Evolutionary conservation across 345 rosid species (phyloP).

Genomic region (Arabis alpina): DNA sequence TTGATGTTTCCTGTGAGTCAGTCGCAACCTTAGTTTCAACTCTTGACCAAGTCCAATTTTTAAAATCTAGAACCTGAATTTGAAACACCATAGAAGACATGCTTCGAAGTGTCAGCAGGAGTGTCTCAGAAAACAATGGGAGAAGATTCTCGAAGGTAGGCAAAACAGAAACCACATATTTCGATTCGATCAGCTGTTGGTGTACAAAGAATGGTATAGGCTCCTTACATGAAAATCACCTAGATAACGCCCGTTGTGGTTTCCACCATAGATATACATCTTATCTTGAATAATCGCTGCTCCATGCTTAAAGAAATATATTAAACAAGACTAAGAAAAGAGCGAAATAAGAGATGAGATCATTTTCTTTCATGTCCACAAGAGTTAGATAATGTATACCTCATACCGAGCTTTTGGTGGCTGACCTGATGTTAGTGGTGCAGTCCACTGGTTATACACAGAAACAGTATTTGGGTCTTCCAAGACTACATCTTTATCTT

Average conservation of each 20-base stretch:
- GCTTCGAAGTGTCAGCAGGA: slow-evolving; percentile 9
- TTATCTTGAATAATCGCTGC: slow-evolving; percentile 80
- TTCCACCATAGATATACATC: slow-evolving; percentile 92
- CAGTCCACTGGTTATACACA: slow-evolving; percentile 85
- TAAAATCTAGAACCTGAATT: slow-evolving; percentile 83
- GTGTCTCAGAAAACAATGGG: slow-evolving; percentile 2
- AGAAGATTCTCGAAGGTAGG: slow-evolving; percentile 4
- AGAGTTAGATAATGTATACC: slow-evolving; percentile 47
- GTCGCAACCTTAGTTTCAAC: slow-evolving; percentile 63
- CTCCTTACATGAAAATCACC: slow-evolving; percentile 85
- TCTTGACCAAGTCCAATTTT: slow-evolving; percentile 94
- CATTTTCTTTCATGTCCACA: slow-evolving; percentile 1
- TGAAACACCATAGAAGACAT: slow-evolving; percentile 35
- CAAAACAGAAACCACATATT: slow-evolving; percentile 12
- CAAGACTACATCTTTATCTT: slow-evolving; percentile 87
- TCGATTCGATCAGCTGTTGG: neutral
- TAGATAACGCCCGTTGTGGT: slow-evolving; percentile 94
- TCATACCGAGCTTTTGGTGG: slow-evolving; percentile 87
- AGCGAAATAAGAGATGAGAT: slow-evolving; percentile 13
- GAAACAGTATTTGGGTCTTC: slow-evolving; percentile 70
- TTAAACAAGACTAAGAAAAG: slow-evolving; percentile 25
- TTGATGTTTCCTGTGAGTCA: slow-evolving; percentile 57
- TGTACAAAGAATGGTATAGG: slow-evolving; percentile 16
- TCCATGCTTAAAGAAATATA: slow-evolving; percentile 67
- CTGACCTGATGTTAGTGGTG: slow-evolving; percentile 69